phyloP scores from a whole-genome alignment of 1,139 yeast species.

The Magnusiomyces starmeri region DNA sequence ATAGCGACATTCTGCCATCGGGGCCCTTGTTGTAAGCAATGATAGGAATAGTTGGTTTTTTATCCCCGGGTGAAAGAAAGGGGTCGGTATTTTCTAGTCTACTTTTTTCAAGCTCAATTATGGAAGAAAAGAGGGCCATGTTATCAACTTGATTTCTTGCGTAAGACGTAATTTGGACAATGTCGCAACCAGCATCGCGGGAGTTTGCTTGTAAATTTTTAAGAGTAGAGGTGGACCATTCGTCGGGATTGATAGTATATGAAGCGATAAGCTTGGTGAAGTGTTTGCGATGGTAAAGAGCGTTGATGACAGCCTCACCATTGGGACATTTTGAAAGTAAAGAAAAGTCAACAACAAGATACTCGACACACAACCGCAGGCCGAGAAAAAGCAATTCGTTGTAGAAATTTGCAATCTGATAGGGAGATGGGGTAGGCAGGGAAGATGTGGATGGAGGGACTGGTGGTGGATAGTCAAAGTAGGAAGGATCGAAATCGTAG shows the following conservation, averaged over 20 bases:
- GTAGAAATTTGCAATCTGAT: conserved; percentile 8
- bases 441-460: conserved; percentile 1
- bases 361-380: conserved; percentile 18
- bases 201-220: conserved; percentile 1
- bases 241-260: conserved; percentile 9
- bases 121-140: neutral
- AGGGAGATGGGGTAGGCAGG: conserved; percentile 4
- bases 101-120: neutral
- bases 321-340: conserved; percentile 11
- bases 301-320: conserved; percentile 10
- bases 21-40: conserved; percentile 22
- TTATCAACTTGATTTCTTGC: conserved; percentile 1
- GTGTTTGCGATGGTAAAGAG: conserved; percentile 11
- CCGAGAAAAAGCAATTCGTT: conserved; percentile 14
- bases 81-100: neutral
- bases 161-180: conserved; percentile 16
- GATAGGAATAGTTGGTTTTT: conserved; percentile 4
- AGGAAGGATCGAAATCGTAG: conserved; percentile 17
- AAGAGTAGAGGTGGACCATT: conserved; percentile 1
- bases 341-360: conserved; percentile 12
- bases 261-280: conserved; percentile 15
- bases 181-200: conserved; percentile 14
- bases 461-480: conserved; percentile 10
- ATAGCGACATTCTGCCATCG: conserved; percentile 19
- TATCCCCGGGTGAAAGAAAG: neutral